Evolutionary conservation across 139 green algal genomes (phyloP).

Genomic region (Trebouxia sp.): DNA sequence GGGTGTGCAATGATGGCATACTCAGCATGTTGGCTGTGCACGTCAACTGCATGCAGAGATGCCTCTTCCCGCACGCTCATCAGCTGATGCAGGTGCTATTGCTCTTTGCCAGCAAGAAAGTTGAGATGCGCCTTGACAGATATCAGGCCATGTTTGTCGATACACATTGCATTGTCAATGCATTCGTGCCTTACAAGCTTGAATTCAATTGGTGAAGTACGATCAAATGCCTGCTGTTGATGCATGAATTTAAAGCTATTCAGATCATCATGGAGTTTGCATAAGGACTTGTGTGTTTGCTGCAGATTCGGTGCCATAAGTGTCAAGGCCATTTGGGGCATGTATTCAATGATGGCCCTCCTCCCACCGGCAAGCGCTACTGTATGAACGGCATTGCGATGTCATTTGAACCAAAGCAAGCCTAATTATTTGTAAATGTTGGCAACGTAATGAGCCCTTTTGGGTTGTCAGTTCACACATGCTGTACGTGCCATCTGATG

Average conservation of each 20-base stretch:
- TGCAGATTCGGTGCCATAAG: constrained; percentile 53
- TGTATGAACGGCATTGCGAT: constrained; percentile 54
- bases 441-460: too few species aligned
- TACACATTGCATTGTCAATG: too few species aligned
- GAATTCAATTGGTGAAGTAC: too few species aligned
- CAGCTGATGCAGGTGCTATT: too few species aligned
- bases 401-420: not conserved
- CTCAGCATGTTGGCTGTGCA: not conserved
- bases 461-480: too few species aligned
- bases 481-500: too few species aligned
- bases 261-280: not conserved
- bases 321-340: constrained; percentile 70
- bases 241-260: not conserved
- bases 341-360: constrained; percentile 87
- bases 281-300: not conserved
- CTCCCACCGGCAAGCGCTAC: constrained; percentile 82
- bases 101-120: too few species aligned
- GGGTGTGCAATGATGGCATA: not conserved
- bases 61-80: too few species aligned
- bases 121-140: too few species aligned
- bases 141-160: too few species aligned
- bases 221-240: not conserved
- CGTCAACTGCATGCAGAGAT: too few species aligned
- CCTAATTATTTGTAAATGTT: not conserved
- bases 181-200: too few species aligned